Evolutionary conservation across 495 filamentous ascomycete species (phyloP), one percentile per base, ranked within the genome.

Genomic region (Aspergillus mulundensis): DNA sequence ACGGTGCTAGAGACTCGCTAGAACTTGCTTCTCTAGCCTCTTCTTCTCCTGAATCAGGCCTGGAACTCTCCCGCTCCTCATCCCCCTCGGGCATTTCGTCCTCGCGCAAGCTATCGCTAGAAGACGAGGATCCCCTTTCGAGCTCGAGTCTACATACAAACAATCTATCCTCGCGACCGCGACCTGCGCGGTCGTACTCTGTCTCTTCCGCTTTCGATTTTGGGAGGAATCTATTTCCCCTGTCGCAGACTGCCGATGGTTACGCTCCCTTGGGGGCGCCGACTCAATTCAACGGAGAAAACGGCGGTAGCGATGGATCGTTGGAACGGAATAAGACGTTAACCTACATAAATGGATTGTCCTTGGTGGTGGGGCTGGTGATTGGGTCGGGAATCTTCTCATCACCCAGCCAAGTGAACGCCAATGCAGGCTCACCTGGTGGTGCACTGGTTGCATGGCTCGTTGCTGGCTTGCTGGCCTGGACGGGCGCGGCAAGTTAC

Each of bases 331-430:
- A 95, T 72, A 98, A 98, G 76, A 93, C 90, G 0, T 69, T 98
- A 64, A 96, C 95, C 15, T 97, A 93, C 61, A 66, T 97, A 28
- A 98, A 97, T 71, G 93, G 95, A 0, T 70, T 98, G 32, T 93
- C 90, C 16, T 75, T 98, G 16, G 86, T 97, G 16, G 82, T 97
- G 10, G 93, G 95, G 6, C 65, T 98, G 45, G 94, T 97, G 67
- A 97, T 98, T 61, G 94, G 94, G n/a, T 92, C 89, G 16, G 94
- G 94, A 1, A 97, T 98, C 63, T 98, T 98, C 73, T 93, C 90
- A 10, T 92, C 90, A 25, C 94, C 94, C 0, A 90, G 88, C 58
- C 91, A 96, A 71, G 95, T 98, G 61, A 96, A 96, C 65, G 80
- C 80, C 50, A 93, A 96, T 70, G 91, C 87, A 23, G 95, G 95